Evolutionary conservation across 2,329 filamentous ascomycete genomes (phyloP).

Genomic region (Phialophora expanda): DNA sequence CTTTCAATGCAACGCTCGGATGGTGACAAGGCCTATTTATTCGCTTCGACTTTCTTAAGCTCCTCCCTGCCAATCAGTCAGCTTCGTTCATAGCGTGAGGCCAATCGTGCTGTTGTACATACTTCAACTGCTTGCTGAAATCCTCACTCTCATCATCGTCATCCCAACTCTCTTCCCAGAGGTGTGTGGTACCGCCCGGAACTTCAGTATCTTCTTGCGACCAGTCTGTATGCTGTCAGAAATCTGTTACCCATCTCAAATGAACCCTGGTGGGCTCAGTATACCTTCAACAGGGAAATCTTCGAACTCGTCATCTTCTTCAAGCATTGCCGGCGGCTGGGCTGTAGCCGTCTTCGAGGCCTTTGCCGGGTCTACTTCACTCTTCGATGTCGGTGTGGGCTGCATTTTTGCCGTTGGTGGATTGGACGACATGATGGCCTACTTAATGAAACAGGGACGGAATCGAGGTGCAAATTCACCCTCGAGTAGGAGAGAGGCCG

Average conservation of each 20-base stretch:
- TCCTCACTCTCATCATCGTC: slow-evolving; percentile 97
- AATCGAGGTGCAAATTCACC: background rate
- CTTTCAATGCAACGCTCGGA: slow-evolving; percentile 24
- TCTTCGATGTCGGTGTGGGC: slow-evolving; percentile 35
- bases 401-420: slow-evolving; percentile 36
- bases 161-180: slow-evolving; percentile 99
- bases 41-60: slow-evolving; percentile 86
- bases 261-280: slow-evolving; percentile 9
- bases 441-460: background rate
- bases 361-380: slow-evolving; percentile 48
- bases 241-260: background rate
- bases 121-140: slow-evolving; percentile 94
- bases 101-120: slow-evolving; percentile 46
- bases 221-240: slow-evolving; percentile 70
- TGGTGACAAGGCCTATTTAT: slow-evolving; percentile 41
- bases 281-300: slow-evolving; percentile 96
- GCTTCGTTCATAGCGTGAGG: background rate
- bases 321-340: slow-evolving; percentile 73
- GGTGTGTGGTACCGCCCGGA: slow-evolving; percentile 71
- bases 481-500: background rate
- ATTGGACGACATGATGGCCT: slow-evolving; percentile 32
- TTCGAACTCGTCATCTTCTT: slow-evolving; percentile 99
- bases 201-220: slow-evolving; percentile 78
- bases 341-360: slow-evolving; percentile 57
- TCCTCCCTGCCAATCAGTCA: slow-evolving; percentile 63